Base-by-base conservation (phyloP, 768 basidiomycete species). In the Phaffia tasmanica region DNA sequence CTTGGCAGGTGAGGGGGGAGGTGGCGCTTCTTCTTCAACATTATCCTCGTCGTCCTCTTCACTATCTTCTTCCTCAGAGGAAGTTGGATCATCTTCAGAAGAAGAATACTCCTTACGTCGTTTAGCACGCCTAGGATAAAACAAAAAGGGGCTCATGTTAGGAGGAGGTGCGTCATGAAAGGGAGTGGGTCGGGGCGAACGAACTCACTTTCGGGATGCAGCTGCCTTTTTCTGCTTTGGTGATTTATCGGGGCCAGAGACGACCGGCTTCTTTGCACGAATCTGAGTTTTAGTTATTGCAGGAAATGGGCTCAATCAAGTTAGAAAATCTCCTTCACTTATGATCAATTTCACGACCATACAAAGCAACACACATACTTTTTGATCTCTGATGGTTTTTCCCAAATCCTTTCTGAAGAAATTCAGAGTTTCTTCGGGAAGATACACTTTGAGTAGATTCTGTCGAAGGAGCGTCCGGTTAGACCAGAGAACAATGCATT, bases 41-140 rank as follows among this genome's bases (percentile, higher is more conserved):
- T 9, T 18, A 46, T 69, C 57, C 32, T 65, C 64, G n/a, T 70
- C 68, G 32, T 68, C 69, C 32, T 64, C 66, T 18, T 71, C 70
- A 50, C 58, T 62, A n/a, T 70, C 69, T 30, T 63, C 69, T 35
- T 69, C 64, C 19, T 67, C 70, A 50, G 67, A 65, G 18, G 71
- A 67, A 15, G 68, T 72, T 29, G 65, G 58, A 6, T 71, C 71
- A 19, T 74, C 71, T 19, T 69, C 71, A 23, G 59, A 68, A 8
- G 70, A 53, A 46, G 57, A 23, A 32, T 35, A 32, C 35, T 67
- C 63, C n/a, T 62, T 57, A 57, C 65, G 65, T 58, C 58, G 50
- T 25, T 18, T 64, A 51, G 61, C 64, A 65, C 54, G 65, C 70
- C n/a, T 54, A 21, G 42, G 54, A 23, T 25, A 66, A 63, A 57